Evolutionary conservation across 805 yeast genomes (phyloP), one percentile per base, ranked within the genome.

Genomic region (Ogataea trehalophila): DNA sequence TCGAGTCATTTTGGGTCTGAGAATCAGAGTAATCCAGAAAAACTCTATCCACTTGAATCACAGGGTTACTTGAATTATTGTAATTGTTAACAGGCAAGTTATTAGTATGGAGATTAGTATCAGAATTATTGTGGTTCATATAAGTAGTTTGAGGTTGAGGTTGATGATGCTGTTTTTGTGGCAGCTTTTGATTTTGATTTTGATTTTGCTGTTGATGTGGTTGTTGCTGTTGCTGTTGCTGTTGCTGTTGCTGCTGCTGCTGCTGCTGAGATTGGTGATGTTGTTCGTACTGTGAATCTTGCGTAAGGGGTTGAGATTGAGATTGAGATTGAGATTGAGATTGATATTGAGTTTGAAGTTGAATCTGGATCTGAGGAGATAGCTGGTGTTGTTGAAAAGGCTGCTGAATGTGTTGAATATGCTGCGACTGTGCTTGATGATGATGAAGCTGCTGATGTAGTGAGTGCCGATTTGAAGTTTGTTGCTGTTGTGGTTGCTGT

Each of bases 1-100:
- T 36, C 15, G 37, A 17, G 20, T 18, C 17, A 14, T 23, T 29
- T 26, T 26, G 17, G 7, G 22, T 18, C 17, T 42, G 45, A 23
- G 33, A 9, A 16, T 40, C 38, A 4, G 29, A 29, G 14, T 39
- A 40, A 26, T 52, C 55, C 2, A 51, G 37, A 39, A 55, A 51
- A 2, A 51, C 52, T 16, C 43, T 46, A 20, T 53, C 55, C 35
- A 55, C 50, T 26, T 51, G 56, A 23, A 55, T 55, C 4, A 49
- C 26, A n/a, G 55, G 55, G 2, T 46, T 41, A 29, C 20, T 38
- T 16, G 44, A n/a, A 23, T 33, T 14, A 22, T 33, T 37, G 33
- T 37, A 37, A 33, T 15, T 17, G 23, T 11, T 33, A 9, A 26
- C 11, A 6, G 31, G 9, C 9, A 26, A 26, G 42, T 31, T 31